These are phyloP conservation scores for Trichopus zeylanicus DNA, from an alignment of 116 monocot species.

Conservation along the genomic window DNA sequence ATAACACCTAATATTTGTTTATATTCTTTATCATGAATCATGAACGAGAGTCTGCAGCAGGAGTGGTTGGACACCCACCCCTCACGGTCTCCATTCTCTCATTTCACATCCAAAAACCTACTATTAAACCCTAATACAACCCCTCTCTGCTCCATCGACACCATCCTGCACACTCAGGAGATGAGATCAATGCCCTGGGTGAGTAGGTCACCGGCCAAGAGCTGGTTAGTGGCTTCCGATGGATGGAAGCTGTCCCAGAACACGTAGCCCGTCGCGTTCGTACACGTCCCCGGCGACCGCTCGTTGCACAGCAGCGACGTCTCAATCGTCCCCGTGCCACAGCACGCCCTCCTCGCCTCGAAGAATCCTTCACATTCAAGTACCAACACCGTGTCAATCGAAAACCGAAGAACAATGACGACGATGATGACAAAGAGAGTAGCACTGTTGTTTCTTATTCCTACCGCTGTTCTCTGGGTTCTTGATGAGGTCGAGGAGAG, in stretches of 20 bases:
- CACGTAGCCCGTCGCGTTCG: slow-evolving; percentile 79
- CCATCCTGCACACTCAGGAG: too few relatives aligned
- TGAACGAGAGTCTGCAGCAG: too few relatives aligned
- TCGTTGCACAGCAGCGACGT: slow-evolving; percentile 78
- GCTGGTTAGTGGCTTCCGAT: slow-evolving; percentile 61
- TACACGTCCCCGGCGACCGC: slow-evolving; percentile 58
- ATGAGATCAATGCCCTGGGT: slow-evolving; percentile 63
- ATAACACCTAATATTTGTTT: too few relatives aligned
- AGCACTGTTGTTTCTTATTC: not conserved
- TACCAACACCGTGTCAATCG: too few relatives aligned
- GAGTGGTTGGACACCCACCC: too few relatives aligned
- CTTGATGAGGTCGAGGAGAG: slow-evolving; percentile 19
- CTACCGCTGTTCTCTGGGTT: slow-evolving; percentile 48
- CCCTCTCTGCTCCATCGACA: too few relatives aligned
- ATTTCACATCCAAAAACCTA: too few relatives aligned
- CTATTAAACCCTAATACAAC: too few relatives aligned
- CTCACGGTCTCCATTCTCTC: too few relatives aligned
- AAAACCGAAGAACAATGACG: too few relatives aligned
- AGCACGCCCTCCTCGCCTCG: slow-evolving; percentile 75
- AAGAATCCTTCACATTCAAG: slow-evolving; percentile 73
- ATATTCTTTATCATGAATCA: too few relatives aligned
- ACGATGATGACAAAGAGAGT: too few relatives aligned
- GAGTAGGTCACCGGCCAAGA: slow-evolving; percentile 46
- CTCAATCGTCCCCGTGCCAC: slow-evolving; percentile 83
- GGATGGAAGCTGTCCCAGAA: slow-evolving; percentile 97